Base-by-base conservation (phyloP, 1,139 yeast genomes). In the Candida gigantensis region DNA sequence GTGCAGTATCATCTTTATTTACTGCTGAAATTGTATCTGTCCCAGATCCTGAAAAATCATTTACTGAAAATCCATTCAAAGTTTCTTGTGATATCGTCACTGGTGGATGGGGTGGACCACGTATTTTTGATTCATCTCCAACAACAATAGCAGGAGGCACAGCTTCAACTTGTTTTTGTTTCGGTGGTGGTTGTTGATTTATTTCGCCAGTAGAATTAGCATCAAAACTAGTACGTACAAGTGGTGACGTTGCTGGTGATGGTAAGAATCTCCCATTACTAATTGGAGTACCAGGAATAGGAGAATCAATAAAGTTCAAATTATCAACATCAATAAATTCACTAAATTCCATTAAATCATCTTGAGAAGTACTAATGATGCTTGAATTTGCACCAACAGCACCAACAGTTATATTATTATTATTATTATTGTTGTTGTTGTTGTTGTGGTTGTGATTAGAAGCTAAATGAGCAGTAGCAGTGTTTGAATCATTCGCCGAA, bases 241-340 rank as follows among this genome's bases (percentile, higher is more conserved):
- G 30, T 27, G 23, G 37, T 2, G 37, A 24, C 18, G 30, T 17
- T 33, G 24, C 13, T 12, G 15, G 7, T 24, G 18, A 10, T 24
- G 17, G 24, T 6, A 13, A 9, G 29, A 29, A 26, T 10, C 24
- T 16, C 14, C 34, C 25, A 23, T 23, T 23, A 5, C 6, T 24
- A 25, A 19, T 10, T 11, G 32, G 28, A 6, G 31, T 19, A 8
- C 24, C 28, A 11, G 33, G 34, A 27, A 19, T 41, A 9, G 59
- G 58, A 6, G 59, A 52, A 32, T 48, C 42, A 4, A 58, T 50
- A 37, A 67, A 63, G 44, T 61, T 63, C 46, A 66, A 54, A 44
- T 65, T 57, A 19, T 68, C 88, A 49, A 81, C 78, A 52, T 82
- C 80, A 34, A 84, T 78, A 51, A 77, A 76, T 43, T 80, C 83